These are phyloP conservation scores for Nemophila menziesii DNA, from an alignment of 257 asterid species.

Conservation along the genomic window DNA sequence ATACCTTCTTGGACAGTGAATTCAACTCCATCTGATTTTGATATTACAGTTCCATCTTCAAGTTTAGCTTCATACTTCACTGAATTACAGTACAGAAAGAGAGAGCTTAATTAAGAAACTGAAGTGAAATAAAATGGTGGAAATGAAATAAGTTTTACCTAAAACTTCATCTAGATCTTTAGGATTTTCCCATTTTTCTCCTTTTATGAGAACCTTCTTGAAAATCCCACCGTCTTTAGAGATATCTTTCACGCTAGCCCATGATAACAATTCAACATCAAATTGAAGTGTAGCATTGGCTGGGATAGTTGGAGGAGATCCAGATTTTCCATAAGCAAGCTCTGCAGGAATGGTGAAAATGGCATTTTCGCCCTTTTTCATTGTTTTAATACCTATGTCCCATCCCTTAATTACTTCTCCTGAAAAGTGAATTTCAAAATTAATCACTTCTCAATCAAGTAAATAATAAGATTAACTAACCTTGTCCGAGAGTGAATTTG, in stretches of 20 bases:
- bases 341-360: conserved; percentile 43
- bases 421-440: neutral
- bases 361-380: conserved; percentile 61
- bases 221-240: conserved; percentile 55
- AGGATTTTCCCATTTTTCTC: conserved; percentile 57
- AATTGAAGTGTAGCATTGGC: conserved; percentile 44
- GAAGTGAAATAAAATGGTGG: neutral
- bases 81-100: conserved; percentile 12
- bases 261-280: conserved; percentile 48
- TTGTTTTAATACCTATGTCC: conserved; percentile 50
- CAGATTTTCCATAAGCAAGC: conserved; percentile 49
- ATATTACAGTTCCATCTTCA: conserved; percentile 41
- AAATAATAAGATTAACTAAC: conserved; percentile 9
- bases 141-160: conserved; percentile 17
- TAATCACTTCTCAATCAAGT: neutral
- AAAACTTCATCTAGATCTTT: conserved; percentile 48
- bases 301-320: conserved; percentile 56
- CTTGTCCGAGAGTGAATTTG: conserved; percentile 50
- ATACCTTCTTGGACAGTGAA: conserved; percentile 48
- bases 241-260: conserved; percentile 56
- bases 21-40: conserved; percentile 44
- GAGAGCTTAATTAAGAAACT: neutral
- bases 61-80: conserved; percentile 52
- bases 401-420: conserved; percentile 57
- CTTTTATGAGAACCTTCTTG: conserved; percentile 35